A percentile compares a stretch with the other conserved stretches of the same genome.
Conservation (phyloP, 2,329 filamentous ascomycete species). For the Fusarium incarnatum region DNA sequence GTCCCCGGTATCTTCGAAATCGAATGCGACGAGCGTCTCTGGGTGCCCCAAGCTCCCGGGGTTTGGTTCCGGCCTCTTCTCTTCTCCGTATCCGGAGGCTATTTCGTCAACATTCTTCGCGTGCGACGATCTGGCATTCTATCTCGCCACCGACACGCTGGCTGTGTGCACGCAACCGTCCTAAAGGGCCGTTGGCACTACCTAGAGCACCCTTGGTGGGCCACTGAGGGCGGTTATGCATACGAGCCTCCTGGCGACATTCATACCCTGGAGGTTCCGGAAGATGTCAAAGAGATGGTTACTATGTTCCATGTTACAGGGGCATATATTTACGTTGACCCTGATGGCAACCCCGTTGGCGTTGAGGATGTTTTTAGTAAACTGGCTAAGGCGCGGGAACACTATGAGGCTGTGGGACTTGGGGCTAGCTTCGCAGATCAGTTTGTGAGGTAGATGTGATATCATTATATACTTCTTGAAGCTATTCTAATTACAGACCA, state of each 20-base stretch:
- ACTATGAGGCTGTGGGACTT: neutral
- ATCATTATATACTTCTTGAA: too few species aligned
- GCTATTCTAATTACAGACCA: too few species aligned
- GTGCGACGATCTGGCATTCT: conserved; percentile 48
- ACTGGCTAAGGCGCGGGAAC: neutral
- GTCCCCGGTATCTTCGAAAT: neutral
- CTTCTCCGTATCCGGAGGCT: neutral
- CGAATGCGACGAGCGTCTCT: neutral
- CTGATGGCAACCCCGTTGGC: neutral
- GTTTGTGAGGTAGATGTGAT: neutral
- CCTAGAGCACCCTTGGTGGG: conserved; percentile 53
- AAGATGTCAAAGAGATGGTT: neutral
- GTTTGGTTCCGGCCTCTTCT: neutral
- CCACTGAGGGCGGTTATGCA: conserved; percentile 50
- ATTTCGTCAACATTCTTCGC: neutral
- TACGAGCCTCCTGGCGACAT: conserved; percentile 53
- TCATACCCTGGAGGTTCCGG: conserved; percentile 40
- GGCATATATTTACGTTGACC: conserved; percentile 1
- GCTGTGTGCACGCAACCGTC: conserved; percentile 50
- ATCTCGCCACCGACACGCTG: conserved; percentile 50
- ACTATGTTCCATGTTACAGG: neutral
- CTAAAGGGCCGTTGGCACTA: conserved; percentile 52
- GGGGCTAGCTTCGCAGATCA: neutral
- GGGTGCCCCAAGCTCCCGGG: neutral
- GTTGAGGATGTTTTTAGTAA: conserved; percentile 9